Conservation (phyloP, 73 alveolate genomes). For the Symbiodinium pilosum region DNA sequence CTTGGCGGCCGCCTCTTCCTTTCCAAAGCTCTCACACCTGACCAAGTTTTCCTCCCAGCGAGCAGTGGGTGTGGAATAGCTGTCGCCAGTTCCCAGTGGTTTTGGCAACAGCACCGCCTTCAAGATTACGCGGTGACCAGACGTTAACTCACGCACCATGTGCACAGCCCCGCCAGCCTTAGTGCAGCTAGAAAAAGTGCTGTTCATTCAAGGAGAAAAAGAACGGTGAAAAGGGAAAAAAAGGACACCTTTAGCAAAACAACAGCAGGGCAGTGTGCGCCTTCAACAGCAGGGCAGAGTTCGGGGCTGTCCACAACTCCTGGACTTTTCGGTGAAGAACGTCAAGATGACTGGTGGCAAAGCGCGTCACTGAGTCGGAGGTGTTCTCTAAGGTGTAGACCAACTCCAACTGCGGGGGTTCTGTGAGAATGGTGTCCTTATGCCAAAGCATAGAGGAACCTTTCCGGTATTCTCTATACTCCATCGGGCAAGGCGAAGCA, state of each 20-base stretch:
- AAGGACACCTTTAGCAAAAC: background rate
- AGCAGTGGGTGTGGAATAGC: background rate
- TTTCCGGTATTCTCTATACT: conserved; percentile 23
- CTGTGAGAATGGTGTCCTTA: conserved; percentile 14
- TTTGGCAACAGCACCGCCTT: conserved; percentile 11
- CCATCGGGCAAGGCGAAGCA: background rate
- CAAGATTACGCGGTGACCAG: conserved; percentile 30
- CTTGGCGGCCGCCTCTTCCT: background rate
- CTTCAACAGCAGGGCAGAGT: conserved; percentile 60
- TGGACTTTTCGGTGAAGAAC: conserved; percentile 3
- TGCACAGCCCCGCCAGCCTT: conserved; percentile 87
- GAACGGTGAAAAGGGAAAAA: background rate
- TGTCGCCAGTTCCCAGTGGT: background rate
- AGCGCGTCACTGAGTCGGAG: conserved; percentile 71
- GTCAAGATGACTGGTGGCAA: conserved; percentile 52
- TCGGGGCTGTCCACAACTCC: conserved; percentile 74
- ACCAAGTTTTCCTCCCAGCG: background rate
- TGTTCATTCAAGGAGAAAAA: background rate
- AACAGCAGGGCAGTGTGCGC: background rate
- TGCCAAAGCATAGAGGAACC: conserved; percentile 71
- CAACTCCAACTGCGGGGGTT: conserved; percentile 78
- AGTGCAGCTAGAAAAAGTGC: background rate
- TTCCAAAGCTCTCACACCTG: background rate
- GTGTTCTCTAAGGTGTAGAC: conserved; percentile 81
- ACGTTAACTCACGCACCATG: conserved; percentile 61